Base-by-base conservation (phyloP, 2,329 filamentous ascomycete genomes). In the Penicillium frequentans region DNA sequence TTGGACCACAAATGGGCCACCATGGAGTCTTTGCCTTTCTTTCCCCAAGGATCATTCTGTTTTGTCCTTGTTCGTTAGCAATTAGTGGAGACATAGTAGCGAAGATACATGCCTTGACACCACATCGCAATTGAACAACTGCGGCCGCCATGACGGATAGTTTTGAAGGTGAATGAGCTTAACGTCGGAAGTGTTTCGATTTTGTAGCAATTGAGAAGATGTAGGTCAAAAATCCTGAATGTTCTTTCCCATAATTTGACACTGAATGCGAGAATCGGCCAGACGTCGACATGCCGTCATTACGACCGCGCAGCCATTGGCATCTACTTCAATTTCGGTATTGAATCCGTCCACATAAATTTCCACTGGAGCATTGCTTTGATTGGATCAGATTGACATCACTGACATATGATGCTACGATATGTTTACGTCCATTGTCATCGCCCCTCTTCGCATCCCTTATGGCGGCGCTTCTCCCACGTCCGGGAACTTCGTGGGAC, bases 41-140 rank as follows among this genome's bases (percentile, higher is more conserved):
- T 89, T 2, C 89, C 90, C 88, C 89, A 92, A 11, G 83, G 80
- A 62, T 90, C 90, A 64, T 86, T 80, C 73, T 86, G 14, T 24
- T 43, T 11, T 27, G 26, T 14, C 3, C 3, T 11, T 16, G 27
- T 42, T 2, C 23, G 10, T 44, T 49, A 31, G 14, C 60, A 35
- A 33, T 16, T 53, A 13, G 48, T 52, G 19, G 16, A 8, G 16
- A 50, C 13, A 7, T 2, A n/a, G 10, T 13, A 31, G 43, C 19
- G 21, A 23, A 23, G 4, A 39, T 24, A 27, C 53, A 11, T 51
- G 73, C 76, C 69, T 85, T 85, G 69, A 81, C 82, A 44, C 75
- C 73, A 64, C 82, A 85, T 63, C 79, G 79, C 24, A 86, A 68
- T 64, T 84, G 81, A 56, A 85, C 75, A 11, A 84, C 77, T 55